Conservation (phyloP, 345 rosid genomes). For the Erucastrum elatum region DNA sequence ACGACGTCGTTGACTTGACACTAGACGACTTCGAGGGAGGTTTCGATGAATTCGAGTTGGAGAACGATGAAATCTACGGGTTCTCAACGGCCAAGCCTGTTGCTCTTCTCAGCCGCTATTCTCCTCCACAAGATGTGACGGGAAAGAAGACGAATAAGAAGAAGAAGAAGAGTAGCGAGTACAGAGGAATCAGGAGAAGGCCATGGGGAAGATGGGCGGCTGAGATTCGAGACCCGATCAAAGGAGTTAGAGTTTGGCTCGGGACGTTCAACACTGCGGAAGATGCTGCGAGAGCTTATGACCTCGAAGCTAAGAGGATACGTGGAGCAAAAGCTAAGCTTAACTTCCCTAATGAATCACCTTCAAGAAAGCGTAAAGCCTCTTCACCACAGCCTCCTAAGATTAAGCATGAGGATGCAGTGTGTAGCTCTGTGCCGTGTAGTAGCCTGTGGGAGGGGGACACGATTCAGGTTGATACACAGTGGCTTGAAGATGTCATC, state of each 20-base stretch:
- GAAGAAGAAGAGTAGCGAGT: constrained; percentile 37
- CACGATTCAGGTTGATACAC: constrained; percentile 18
- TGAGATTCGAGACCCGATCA: constrained; percentile 80
- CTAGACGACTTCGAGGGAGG: constrained; percentile 44
- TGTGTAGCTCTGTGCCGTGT: not conserved
- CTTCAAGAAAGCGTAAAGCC: constrained; percentile 13
- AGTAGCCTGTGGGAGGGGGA: constrained; percentile 29
- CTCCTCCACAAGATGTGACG: not conserved
- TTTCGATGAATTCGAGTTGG: constrained; percentile 1
- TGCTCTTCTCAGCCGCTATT: not conserved
- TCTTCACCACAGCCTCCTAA: not conserved
- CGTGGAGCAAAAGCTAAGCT: constrained; percentile 93
- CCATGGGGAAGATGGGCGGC: constrained; percentile 99
- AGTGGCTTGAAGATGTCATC: constrained; percentile 33
- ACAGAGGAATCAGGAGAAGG: constrained; percentile 84
- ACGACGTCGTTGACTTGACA: constrained; percentile 33
- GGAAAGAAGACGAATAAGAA: not conserved
- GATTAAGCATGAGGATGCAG: not conserved
- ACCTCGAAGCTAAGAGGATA: constrained; percentile 80
- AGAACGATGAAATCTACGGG: not conserved
- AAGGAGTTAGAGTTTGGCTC: constrained; percentile 90
- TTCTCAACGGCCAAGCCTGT: constrained; percentile 3
- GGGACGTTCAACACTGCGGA: constrained; percentile 82
- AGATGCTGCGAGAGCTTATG: constrained; percentile 89
- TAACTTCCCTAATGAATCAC: constrained; percentile 51